Conservation (phyloP, 495 filamentous ascomycete genomes). For the Monascus purpureus region DNA sequence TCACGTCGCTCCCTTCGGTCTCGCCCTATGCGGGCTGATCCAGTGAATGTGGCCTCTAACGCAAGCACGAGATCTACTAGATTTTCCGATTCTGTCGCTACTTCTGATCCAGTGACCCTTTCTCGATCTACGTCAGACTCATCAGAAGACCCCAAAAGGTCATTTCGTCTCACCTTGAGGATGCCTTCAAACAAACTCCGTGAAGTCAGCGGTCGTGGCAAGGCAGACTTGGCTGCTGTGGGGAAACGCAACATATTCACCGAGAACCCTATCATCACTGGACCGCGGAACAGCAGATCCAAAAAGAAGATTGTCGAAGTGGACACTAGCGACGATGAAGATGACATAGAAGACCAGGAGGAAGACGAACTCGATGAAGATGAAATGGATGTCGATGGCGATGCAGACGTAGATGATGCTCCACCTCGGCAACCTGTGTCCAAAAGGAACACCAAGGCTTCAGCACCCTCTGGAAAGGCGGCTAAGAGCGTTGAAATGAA, state of each 20-base stretch:
- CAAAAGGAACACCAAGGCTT: slow-evolving; percentile 17
- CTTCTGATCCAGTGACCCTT: slow-evolving; percentile 29
- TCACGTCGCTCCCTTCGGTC: slow-evolving; percentile 36
- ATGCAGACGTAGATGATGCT: slow-evolving; percentile 42
- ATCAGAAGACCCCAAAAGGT: slow-evolving; percentile 41
- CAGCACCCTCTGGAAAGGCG: slow-evolving; percentile 14
- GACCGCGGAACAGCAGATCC: slow-evolving; percentile 46
- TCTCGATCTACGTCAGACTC: slow-evolving; percentile 42
- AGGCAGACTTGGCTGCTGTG: slow-evolving; percentile 2
- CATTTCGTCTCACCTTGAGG: slow-evolving; percentile 71
- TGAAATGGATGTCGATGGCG: slow-evolving; percentile 40
- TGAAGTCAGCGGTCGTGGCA: slow-evolving; percentile 43
- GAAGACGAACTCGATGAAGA: slow-evolving; percentile 49
- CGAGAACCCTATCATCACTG: slow-evolving; percentile 44
- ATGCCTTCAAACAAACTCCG: slow-evolving; percentile 70
- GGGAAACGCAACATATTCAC: slow-evolving; percentile 32
- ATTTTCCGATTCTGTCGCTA: slow-evolving; percentile 21
- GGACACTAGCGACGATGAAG: slow-evolving; percentile 43
- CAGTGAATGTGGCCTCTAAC: slow-evolving; percentile 27
- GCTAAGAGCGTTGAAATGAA: slow-evolving; percentile 44
- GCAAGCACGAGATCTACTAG: slow-evolving; percentile 19
- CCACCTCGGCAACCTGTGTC: slow-evolving; percentile 25
- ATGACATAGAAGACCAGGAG: slow-evolving; percentile 34
- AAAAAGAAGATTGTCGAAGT: slow-evolving; percentile 58
- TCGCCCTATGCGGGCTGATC: slow-evolving; percentile 24